Percentiles rank a stretch among this genome's conserved stretches.
Conservation (phyloP, 129 eudicot genomes). For the Kitagawia praeruptora region DNA sequence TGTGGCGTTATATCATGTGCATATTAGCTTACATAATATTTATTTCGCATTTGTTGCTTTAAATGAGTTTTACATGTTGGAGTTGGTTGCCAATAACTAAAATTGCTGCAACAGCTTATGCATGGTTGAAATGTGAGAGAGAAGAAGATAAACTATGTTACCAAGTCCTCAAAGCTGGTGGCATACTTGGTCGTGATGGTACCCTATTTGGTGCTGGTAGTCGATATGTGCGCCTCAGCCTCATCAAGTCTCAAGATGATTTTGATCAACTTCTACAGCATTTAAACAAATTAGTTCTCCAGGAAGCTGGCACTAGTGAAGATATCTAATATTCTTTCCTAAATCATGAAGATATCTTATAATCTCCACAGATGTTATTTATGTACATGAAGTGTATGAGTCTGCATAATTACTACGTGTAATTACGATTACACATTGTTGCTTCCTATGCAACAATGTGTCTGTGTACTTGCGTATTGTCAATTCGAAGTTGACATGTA, state of each 20-base stretch:
- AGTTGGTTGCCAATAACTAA: neutral
- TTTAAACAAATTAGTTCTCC: constrained; percentile 3
- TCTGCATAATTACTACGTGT: neutral
- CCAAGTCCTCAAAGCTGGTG: neutral
- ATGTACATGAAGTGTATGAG: neutral
- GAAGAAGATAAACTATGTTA: neutral
- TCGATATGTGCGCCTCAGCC: neutral
- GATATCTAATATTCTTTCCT: neutral
- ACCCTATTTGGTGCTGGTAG: neutral
- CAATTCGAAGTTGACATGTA: neutral
- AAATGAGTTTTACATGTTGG: neutral
- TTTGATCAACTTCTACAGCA: neutral
- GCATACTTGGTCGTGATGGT: neutral
- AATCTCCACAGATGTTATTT: no score
- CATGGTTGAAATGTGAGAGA: neutral
- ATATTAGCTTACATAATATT: neutral
- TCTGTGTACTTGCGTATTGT: neutral
- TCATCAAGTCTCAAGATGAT: neutral
- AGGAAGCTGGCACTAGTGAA: neutral
- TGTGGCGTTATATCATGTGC: neutral
- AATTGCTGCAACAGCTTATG: neutral
- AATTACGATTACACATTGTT: neutral
- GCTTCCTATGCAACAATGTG: neutral
- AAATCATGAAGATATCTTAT: no score
- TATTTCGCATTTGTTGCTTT: neutral